Conservation (phyloP, 805 yeast genomes). For the Candida ponderosae region DNA sequence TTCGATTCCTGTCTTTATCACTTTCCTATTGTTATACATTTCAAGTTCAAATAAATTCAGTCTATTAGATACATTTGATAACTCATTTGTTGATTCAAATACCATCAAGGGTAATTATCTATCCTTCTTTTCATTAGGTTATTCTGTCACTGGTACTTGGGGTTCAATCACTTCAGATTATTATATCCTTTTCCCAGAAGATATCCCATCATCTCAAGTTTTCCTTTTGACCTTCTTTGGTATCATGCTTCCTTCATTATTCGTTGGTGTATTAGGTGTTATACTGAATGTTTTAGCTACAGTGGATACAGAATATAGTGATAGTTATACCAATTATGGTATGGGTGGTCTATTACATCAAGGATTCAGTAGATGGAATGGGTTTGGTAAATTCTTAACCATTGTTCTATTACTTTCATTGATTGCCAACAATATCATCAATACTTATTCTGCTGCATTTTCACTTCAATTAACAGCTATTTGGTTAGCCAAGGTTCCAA, state of each 20-base stretch:
- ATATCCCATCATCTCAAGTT: constrained; percentile 45
- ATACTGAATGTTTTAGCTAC: constrained; percentile 63
- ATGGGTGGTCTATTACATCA: constrained; percentile 68
- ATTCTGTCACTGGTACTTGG: constrained; percentile 84
- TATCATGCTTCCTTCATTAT: constrained; percentile 61
- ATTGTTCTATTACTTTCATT: constrained; percentile 65
- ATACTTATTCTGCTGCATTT: constrained; percentile 76
- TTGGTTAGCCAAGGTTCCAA: constrained; percentile 53
- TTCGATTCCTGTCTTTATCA: constrained; percentile 59
- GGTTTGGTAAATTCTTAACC: constrained; percentile 69
- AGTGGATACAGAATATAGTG: constrained; percentile 47
- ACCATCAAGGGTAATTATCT: constrained; percentile 62
- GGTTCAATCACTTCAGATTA: constrained; percentile 83
- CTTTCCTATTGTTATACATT: constrained; percentile 63
- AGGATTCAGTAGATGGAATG: constrained; percentile 65
- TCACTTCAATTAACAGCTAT: constrained; percentile 60
- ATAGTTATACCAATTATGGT: constrained; percentile 49
- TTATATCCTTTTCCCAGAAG: constrained; percentile 73
- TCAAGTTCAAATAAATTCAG: constrained; percentile 42
- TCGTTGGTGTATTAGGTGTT: constrained; percentile 70
- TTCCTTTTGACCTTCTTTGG: constrained; percentile 60
- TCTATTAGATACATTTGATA: constrained; percentile 23
- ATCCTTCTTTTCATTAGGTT: constrained; percentile 63
- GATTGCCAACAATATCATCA: constrained; percentile 74
- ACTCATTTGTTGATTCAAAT: constrained; percentile 20